Base-by-base conservation (phyloP, 495 filamentous ascomycete genomes). In the Hypoxylon rickii region DNA sequence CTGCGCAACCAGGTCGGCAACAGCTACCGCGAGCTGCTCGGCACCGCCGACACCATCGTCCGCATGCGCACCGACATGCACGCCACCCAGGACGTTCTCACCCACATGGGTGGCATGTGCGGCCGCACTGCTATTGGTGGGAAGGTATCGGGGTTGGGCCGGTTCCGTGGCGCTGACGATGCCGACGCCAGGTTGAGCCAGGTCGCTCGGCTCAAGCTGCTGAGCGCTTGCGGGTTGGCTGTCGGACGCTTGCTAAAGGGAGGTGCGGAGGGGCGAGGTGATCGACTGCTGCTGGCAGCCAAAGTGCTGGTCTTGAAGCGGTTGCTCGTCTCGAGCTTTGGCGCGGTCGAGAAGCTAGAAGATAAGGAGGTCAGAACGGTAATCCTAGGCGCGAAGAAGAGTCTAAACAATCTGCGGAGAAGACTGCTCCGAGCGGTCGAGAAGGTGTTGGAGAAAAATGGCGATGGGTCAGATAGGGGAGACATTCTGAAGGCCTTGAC, bases 1-100 rank as follows among this genome's bases (percentile, higher is more conserved):
- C 81, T 97, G 71, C 86, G 94, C 71, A 88, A 88, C 39, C 85
- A 96, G 52, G 94, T 97, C 63, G 95, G 94, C n/a, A 89, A 82
- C 50, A 88, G 89, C 68, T 98, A 98, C 71, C 85, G 94, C 65
- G 90, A 96, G 57, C 83, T 97, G 8, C 84, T 98, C 15, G 89
- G 89, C 39, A 97, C 95, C 0, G 94, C 94, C 21, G 92, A 96
- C 67, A 83, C 85, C 18, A 98, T 98, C 63, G 85, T 97, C 20
- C 79, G 84, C 41, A 97, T 98, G 92, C 86, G 92, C 37, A 71
- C 64, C 8, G 82, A 90, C 55, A 92, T 94, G 72, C 80, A 87
- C 42, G 66, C 79, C 12, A 87, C 90, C 16, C 91, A 96, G 68
- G 70, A 76, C 0, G 80, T 80, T 17, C 72, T 97, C 47, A 80